Conservation (phyloP, 2,329 filamentous ascomycete genomes). For the Trichoderma koningiopsis region DNA sequence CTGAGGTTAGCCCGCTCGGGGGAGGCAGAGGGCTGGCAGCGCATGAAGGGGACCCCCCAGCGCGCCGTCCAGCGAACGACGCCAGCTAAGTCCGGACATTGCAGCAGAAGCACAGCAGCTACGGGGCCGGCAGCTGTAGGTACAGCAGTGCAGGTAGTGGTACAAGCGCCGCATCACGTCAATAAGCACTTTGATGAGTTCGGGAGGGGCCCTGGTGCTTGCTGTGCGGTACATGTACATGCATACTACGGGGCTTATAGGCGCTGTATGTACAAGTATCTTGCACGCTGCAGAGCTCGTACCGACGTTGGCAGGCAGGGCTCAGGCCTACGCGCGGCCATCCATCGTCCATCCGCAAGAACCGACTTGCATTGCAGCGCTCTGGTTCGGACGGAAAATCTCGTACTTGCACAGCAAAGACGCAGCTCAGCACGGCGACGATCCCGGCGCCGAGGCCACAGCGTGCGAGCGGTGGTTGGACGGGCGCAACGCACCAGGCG, state of each 20-base stretch:
- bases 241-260: not conserved
- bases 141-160: not conserved
- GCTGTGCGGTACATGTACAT: not conserved
- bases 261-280: not conserved
- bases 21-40: constrained; percentile 7
- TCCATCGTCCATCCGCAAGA: constrained; percentile 14
- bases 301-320: not conserved
- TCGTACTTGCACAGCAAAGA: not conserved
- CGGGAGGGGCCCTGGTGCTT: not conserved
- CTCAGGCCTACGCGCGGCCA: constrained; percentile 22
- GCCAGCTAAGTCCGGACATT: not conserved
- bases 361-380: not conserved
- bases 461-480: not conserved
- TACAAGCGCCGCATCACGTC: not conserved
- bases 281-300: not conserved
- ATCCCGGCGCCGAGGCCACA: not conserved
- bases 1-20: constrained; percentile 14
- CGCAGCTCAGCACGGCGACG: not conserved
- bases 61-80: not conserved
- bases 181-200: not conserved
- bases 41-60: not conserved
- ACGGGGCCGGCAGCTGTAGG: not conserved
- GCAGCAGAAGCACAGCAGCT: not conserved
- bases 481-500: constrained; percentile 13
- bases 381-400: not conserved